A percentile compares a stretch with the other conserved stretches of the same genome.
These are phyloP conservation scores for Oidiodendron maius DNA, from an alignment of 495 filamentous ascomycete genomes.

Conservation along the genomic window DNA sequence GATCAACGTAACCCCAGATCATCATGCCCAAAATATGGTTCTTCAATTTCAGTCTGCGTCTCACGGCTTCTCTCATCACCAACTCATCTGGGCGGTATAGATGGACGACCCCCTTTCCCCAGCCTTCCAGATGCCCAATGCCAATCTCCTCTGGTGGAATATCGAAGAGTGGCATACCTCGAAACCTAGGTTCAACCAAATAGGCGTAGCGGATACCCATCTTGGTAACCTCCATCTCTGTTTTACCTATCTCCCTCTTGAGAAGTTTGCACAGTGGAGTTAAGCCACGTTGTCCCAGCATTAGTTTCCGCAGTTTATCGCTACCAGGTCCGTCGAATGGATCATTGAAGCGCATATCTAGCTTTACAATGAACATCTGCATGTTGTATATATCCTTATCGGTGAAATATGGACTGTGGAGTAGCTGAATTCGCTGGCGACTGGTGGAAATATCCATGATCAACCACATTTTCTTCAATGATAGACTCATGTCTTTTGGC, in stretches of 20 bases:
- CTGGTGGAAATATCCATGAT: conserved; percentile 55
- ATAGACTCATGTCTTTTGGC: conserved; percentile 32
- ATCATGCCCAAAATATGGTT: conserved; percentile 40
- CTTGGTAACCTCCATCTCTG: conserved; percentile 33
- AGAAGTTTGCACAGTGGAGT: conserved; percentile 43
- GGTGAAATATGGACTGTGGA: conserved; percentile 44
- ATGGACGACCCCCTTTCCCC: conserved; percentile 32
- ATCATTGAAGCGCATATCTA: conserved; percentile 53
- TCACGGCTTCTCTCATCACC: conserved; percentile 40
- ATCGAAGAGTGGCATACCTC: conserved; percentile 31
- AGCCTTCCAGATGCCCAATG: conserved; percentile 42
- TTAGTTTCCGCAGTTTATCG: conserved; percentile 39
- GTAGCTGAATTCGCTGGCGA: conserved; percentile 36
- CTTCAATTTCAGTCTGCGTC: conserved; percentile 39
- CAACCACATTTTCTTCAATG: conserved; percentile 60
- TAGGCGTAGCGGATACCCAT: conserved; percentile 37
- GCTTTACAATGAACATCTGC: conserved; percentile 54
- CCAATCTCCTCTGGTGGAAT: conserved; percentile 44
- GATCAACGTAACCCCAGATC: conserved; percentile 49
- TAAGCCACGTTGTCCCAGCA: conserved; percentile 54
- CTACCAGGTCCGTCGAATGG: conserved; percentile 35
- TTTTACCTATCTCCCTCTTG: conserved; percentile 31
- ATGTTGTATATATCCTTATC: conserved; percentile 47
- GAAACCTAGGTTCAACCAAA: neutral
- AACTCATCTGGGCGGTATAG: conserved; percentile 53